Conservation (phyloP, 2,329 filamentous ascomycete species). For the Colletotrichum filicis region DNA sequence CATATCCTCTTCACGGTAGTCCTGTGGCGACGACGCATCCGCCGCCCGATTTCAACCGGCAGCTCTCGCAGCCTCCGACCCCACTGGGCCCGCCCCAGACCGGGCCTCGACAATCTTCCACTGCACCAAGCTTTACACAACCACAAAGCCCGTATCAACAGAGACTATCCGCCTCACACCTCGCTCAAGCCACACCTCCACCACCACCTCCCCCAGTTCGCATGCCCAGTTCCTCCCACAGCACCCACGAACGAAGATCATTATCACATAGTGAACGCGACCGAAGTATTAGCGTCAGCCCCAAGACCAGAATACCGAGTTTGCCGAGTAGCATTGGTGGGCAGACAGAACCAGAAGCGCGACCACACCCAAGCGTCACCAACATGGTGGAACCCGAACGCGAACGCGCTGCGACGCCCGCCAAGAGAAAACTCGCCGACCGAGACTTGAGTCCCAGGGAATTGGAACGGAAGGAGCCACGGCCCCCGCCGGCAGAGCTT, state of each 20-base stretch:
- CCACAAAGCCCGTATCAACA: constrained; percentile 72
- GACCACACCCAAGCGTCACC: constrained; percentile 30
- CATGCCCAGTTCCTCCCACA: constrained; percentile 53
- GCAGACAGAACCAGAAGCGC: constrained; percentile 31
- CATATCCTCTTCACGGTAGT: constrained; percentile 61
- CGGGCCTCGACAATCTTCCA: constrained; percentile 53
- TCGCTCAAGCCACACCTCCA: constrained; percentile 39
- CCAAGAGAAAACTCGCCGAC: constrained; percentile 61
- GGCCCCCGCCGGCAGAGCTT: constrained; percentile 60
- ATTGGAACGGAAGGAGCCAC: constrained; percentile 59
- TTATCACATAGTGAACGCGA: constrained; percentile 73
- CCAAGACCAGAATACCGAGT: constrained; percentile 74
- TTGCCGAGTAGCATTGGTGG: constrained; percentile 57
- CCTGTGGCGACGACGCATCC: constrained; percentile 59
- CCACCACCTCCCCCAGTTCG: constrained; percentile 49
- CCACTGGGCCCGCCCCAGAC: constrained; percentile 63
- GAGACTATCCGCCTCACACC: constrained; percentile 48
- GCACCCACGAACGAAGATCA: constrained; percentile 61
- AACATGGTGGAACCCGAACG: constrained; percentile 44
- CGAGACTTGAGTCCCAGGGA: constrained; percentile 61
- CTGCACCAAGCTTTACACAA: constrained; percentile 56
- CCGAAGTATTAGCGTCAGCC: constrained; percentile 79
- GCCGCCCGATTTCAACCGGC: constrained; percentile 56
- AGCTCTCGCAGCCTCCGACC: constrained; percentile 65
- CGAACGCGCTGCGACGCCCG: constrained; percentile 50